These are phyloP conservation scores for Sesbania bispinosa DNA, from an alignment of 306 rosid species.

Conservation along the genomic window DNA sequence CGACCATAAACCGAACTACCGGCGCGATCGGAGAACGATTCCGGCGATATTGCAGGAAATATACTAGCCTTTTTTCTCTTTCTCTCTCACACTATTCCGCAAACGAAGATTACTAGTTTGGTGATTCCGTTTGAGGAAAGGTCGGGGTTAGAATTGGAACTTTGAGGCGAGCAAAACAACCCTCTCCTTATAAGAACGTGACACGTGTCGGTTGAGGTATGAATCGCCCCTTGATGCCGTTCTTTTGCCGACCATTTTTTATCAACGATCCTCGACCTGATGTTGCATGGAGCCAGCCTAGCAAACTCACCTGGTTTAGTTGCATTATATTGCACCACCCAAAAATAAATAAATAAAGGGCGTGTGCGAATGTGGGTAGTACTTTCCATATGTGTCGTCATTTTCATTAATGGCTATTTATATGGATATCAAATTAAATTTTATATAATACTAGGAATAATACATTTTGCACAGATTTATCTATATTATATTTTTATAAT, in stretches of 20 bases:
- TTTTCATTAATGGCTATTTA: no score
- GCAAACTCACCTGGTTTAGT: not conserved
- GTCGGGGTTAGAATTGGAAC: constrained; percentile 19
- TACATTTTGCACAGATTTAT: no score
- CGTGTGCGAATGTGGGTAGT: no score
- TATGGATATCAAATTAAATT: no score
- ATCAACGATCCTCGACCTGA: not conserved
- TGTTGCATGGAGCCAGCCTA: not conserved
- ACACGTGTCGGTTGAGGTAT: constrained; percentile 35
- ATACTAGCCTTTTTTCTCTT: not conserved
- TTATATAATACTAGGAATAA: no score
- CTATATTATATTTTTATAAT: no score
- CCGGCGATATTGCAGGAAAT: constrained; percentile 26
- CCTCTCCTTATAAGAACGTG: not conserved
- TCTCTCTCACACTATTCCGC: not conserved
- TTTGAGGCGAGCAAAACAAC: not conserved
- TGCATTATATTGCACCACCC: not conserved
- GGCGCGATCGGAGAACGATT: constrained; percentile 30
- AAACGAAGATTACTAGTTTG: constrained; percentile 20
- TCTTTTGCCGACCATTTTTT: constrained; percentile 32
- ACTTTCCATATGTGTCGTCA: no score
- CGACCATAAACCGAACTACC: constrained; percentile 19
- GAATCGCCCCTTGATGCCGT: constrained; percentile 19
- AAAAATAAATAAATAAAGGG: not conserved
- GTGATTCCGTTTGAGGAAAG: constrained; percentile 26